Evolutionary conservation across 2,329 filamentous ascomycete species (phyloP).

Genomic region (Epichloe baconii): DNA sequence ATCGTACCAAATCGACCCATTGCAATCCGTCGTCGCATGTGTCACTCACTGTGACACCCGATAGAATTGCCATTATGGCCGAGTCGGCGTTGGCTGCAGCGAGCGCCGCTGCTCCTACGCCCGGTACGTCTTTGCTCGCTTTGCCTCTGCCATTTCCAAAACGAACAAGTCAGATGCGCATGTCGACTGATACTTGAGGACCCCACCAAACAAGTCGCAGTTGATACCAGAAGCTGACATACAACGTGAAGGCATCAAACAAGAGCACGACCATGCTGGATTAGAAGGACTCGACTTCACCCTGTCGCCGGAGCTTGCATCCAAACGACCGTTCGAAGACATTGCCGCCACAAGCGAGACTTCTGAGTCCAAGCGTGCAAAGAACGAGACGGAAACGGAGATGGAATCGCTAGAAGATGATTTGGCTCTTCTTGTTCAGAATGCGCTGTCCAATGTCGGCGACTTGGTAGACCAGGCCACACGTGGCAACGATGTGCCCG

Average conservation of each 20-base stretch:
- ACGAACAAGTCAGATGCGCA: not conserved
- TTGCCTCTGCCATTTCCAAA: not conserved
- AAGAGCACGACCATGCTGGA: slow-evolving; percentile 19
- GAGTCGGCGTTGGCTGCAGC: slow-evolving; percentile 25
- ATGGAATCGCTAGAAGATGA: slow-evolving; percentile 22
- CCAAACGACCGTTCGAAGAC: slow-evolving; percentile 25
- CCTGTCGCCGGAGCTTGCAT: slow-evolving; percentile 21
- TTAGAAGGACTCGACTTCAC: slow-evolving; percentile 23
- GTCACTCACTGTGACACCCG: slow-evolving; percentile 12
- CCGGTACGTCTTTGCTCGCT: slow-evolving; percentile 19
- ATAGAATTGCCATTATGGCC: slow-evolving; percentile 26
- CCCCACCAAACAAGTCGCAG: not conserved
- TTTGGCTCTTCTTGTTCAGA: slow-evolving; percentile 25
- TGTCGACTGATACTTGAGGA: not conserved
- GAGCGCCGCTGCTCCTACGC: slow-evolving; percentile 20
- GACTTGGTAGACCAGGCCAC: slow-evolving; percentile 23
- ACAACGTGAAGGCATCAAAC: slow-evolving; percentile 21
- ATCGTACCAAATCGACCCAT: not conserved
- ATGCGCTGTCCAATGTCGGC: slow-evolving; percentile 26
- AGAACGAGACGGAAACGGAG: slow-evolving; percentile 16
- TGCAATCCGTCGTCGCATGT: slow-evolving; percentile 10
- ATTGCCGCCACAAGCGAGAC: slow-evolving; percentile 15
- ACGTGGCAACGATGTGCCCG: slow-evolving; percentile 11
- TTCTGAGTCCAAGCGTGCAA: slow-evolving; percentile 21
- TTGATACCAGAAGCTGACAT: not conserved